Percentiles rank a stretch among this genome's conserved stretches.
phyloP scores from a whole-genome alignment of 495 filamentous ascomycete species.

The Barbatosphaeria neglecta region DNA sequence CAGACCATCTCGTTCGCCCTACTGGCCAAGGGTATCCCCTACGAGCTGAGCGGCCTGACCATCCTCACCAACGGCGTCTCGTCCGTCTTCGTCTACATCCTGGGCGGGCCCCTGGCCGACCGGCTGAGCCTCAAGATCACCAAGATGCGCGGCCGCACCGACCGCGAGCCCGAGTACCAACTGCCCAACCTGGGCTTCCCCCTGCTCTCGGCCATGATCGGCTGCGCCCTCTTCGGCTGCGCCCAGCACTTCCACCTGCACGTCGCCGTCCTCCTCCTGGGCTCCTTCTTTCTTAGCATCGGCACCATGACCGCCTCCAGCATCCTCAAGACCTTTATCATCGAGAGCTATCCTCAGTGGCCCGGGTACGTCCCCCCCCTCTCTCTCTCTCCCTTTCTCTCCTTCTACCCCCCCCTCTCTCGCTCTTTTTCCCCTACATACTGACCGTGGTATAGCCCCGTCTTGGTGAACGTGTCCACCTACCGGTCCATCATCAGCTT shows the following conservation, averaged over 20 bases:
- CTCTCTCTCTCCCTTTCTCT: neutral
- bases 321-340: constrained; percentile 1
- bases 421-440: neutral
- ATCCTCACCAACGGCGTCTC: constrained; percentile 1
- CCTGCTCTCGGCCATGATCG: neutral
- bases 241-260: constrained; percentile 3
- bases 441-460: neutral
- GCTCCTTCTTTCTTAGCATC: constrained; percentile 9
- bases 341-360: constrained; percentile 4
- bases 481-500: constrained; percentile 1
- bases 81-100: constrained; percentile 8
- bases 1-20: constrained; percentile 3
- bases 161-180: constrained; percentile 2
- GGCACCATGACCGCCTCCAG: neutral
- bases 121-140: neutral
- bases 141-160: neutral
- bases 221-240: constrained; percentile 1
- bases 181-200: constrained; percentile 2
- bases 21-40: constrained; percentile 1
- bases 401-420: neutral
- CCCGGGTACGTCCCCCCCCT: neutral
- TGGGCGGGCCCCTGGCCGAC: constrained; percentile 1
- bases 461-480: constrained; percentile 3
- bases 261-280: constrained; percentile 8
- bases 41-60: neutral